Evolutionary conservation across 2,329 filamentous ascomycete genomes (phyloP), one percentile per base, ranked within the genome.

Genomic region (Colletotrichum sp.): DNA sequence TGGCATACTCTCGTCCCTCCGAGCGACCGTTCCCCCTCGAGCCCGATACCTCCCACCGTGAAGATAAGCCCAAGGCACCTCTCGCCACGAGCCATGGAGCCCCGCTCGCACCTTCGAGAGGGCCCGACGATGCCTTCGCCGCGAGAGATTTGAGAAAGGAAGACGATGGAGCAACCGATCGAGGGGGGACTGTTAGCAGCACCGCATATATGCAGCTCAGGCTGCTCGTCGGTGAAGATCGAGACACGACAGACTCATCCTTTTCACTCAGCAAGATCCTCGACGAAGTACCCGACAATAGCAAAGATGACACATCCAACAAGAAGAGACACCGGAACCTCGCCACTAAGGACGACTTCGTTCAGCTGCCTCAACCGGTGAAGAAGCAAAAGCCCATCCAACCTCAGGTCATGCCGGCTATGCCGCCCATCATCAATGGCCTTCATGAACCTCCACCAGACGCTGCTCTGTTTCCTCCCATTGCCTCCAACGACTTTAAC

Each of bases 341-440:
- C 58, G 84, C 87, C 32, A 85, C 84, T 72, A 92, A 92, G 78
- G 92, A 93, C 73, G 91, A 93, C 77, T 91, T 92, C 77, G 88
- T 92, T 48, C 91, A 93, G 80, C 85, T 93, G 18, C 92, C 92
- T 1, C 91, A 93, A 79, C 92, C 91, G 5, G 86, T 91, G 64
- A 93, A 93, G 85, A 93, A 93, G 80, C 91, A 92, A 78, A 93
- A 91, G 81, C 89, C 91, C 5, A 86, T 88, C 15, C 88, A 90
- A 77, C 89, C 91, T 79, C 85, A 87, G 7, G 68, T 75, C 26
- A 76, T 78, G 71, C 88, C 83, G 12, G 85, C 89, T 66, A 90
- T 92, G 80, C 92, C 92, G 10, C 92, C 92, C 69, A 93, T 93
- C 77, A 93, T 93, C 81, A 92, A 92, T 76, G 92, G 91, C 66